Evolutionary conservation across 805 yeast genomes (phyloP), one percentile per base, ranked within the genome.

Genomic region (Starmerella davenportii): DNA sequence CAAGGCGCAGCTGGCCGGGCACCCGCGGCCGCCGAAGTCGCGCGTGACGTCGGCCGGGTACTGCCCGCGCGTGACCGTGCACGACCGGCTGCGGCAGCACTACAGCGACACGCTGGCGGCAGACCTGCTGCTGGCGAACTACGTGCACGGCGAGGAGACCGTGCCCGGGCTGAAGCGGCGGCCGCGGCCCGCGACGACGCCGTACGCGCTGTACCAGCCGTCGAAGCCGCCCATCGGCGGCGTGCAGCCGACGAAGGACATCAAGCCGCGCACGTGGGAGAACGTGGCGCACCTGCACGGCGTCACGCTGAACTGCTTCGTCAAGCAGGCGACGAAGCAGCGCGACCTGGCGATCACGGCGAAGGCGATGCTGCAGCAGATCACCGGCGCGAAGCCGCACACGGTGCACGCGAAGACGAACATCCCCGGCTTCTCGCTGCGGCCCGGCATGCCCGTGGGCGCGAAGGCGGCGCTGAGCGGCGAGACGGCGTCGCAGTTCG

Each of bases 371-470:
- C 55, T 90, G 41, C 92, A 90, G 51, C 96, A 87, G 57, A 79
- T 90, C 51, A 87, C 98, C n/a, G 93, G 93, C 44, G 73, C 68
- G 44, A 80, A 82, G 57, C 84, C 95, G 29, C 62, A 65, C 43
- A 69, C 77, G 19, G 63, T 82, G 15, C 79, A 64, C 54, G 77
- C 92, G 31, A 78, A 72, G 53, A 68, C 80, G 8, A 82, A 82
- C 59, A 79, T 81, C 25, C 77, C 85, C 38, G 69, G 72, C 34
- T 85, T 94, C 94, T 74, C 75, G 49, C 68, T 85, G 39, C 74
- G 95, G 58, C 74, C 74, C 36, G 94, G 95, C 30, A 76, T 73
- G 66, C 76, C 76, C 37, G 79, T 92, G 72, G 99, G 98, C 38
- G 93, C 92, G 39, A 79, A 79, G 53, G 76, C 76, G 13, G 71